These are phyloP conservation scores for Leucaena leucocephala DNA, from an alignment of 306 rosid species.

Conservation along the genomic window DNA sequence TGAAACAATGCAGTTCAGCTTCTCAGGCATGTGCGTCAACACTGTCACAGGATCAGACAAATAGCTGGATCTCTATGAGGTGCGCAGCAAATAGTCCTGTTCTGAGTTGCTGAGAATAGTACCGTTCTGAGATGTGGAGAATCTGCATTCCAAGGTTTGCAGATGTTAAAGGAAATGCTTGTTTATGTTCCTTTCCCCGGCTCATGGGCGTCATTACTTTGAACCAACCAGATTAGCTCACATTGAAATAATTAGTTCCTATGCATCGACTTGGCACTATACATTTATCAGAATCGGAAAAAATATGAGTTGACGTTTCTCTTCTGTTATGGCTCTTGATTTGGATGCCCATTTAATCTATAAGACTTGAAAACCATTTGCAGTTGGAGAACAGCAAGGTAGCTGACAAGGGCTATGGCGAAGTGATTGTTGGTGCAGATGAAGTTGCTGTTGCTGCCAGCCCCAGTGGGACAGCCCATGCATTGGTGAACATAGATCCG, in stretches of 20 bases:
- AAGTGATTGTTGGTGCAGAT: constrained; percentile 63
- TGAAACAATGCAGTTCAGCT: background rate
- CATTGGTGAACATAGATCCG: constrained; percentile 79
- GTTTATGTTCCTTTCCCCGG: background rate
- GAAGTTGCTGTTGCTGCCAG: constrained; percentile 83
- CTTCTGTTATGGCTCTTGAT: background rate
- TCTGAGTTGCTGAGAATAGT: background rate
- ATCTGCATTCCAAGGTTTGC: background rate
- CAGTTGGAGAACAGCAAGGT: constrained; percentile 79
- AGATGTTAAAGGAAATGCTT: constrained; percentile 6
- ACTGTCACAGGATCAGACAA: background rate
- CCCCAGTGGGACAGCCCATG: constrained; percentile 81
- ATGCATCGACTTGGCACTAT: background rate
- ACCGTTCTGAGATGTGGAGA: background rate
- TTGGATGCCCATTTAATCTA: constrained; percentile 6
- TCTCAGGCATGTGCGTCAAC: background rate
- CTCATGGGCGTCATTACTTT: background rate
- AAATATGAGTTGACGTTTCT: background rate
- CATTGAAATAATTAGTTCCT: background rate
- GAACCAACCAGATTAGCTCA: background rate
- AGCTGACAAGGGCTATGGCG: constrained; percentile 64
- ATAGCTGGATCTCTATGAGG: background rate
- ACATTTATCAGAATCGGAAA: background rate
- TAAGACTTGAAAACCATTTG: constrained; percentile 32
- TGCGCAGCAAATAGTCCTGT: background rate